phyloP scores from a whole-genome alignment of 1,139 yeast species.

The Yamadazyma spencermartinsiae region DNA sequence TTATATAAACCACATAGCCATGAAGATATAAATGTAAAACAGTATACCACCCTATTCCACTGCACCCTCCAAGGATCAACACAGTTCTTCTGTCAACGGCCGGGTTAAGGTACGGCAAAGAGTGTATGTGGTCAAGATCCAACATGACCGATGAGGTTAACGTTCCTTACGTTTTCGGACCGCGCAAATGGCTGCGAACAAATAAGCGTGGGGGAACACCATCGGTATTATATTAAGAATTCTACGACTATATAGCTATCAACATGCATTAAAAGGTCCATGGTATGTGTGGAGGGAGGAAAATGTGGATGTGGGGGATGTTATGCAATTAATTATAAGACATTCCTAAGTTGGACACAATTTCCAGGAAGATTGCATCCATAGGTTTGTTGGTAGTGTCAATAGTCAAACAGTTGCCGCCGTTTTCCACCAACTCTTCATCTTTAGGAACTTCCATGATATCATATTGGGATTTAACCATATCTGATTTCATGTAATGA shows the following conservation, averaged over 20 bases:
- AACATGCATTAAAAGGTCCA: no score
- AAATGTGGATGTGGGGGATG: no score
- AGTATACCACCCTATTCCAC: conserved; percentile 80
- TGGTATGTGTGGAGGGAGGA: no score
- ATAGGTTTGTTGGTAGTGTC: conserved; percentile 45
- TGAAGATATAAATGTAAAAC: conserved; percentile 74
- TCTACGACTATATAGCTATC: no score
- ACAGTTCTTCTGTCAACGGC: conserved; percentile 54
- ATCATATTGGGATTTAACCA: conserved; percentile 78
- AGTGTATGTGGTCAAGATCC: conserved; percentile 21
- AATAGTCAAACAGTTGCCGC: conserved; percentile 38
- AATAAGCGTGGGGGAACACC: no score
- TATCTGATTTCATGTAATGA: conserved; percentile 84
- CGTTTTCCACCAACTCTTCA: conserved; percentile 36
- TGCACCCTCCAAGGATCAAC: conserved; percentile 76
- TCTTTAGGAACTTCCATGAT: conserved; percentile 69
- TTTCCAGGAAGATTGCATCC: conserved; percentile 27
- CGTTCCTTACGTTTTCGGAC: no score
- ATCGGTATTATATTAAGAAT: no score
- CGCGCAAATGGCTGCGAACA: no score
- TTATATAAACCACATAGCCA: conserved; percentile 73
- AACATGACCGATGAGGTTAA: no score
- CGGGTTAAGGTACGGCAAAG: conserved; percentile 43
- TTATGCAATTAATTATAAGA: conserved; percentile 1
- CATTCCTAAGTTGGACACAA: conserved; percentile 7